Percentiles rank a stretch among this genome's conserved stretches.
phyloP scores from a whole-genome alignment of 169 alveolate species.

The Besnoitia besnoiti region DNA sequence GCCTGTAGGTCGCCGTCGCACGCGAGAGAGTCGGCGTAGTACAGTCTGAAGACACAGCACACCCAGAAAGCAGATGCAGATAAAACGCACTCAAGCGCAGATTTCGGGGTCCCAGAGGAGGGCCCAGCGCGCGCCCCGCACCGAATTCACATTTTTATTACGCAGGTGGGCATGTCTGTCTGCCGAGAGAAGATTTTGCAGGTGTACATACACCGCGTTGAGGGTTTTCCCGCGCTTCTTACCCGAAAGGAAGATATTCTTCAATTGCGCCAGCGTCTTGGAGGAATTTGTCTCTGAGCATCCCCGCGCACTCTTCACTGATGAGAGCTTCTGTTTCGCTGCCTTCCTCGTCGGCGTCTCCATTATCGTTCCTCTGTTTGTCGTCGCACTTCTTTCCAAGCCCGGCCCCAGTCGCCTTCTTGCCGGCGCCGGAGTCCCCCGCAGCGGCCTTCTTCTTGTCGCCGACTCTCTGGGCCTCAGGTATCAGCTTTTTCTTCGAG shows the following conservation, averaged over 20 bases:
- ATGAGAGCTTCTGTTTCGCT: neutral
- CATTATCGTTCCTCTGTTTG: neutral
- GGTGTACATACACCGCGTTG: neutral
- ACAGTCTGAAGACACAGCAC: neutral
- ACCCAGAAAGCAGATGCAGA: too few species aligned
- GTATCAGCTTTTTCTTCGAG: neutral
- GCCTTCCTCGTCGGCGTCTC: neutral
- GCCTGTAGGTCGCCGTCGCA: neutral
- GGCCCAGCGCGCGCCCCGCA: too few species aligned
- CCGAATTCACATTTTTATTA: too few species aligned
- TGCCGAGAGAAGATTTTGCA: neutral
- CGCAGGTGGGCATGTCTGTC: too few species aligned
- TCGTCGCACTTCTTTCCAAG: neutral
- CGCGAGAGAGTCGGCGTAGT: constrained; percentile 3
- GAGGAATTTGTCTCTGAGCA: neutral
- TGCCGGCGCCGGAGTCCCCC: neutral
- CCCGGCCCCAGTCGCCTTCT: neutral
- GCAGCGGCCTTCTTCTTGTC: neutral
- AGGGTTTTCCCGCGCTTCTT: neutral
- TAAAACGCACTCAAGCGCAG: too few species aligned
- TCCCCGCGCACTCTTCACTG: neutral
- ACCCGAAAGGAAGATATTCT: constrained; percentile 32
- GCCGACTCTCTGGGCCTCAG: neutral
- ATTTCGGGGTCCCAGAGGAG: too few species aligned
- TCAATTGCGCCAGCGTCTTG: neutral